Conservation (phyloP, 2,329 filamentous ascomycete species). For the Emergomyces africanus region DNA sequence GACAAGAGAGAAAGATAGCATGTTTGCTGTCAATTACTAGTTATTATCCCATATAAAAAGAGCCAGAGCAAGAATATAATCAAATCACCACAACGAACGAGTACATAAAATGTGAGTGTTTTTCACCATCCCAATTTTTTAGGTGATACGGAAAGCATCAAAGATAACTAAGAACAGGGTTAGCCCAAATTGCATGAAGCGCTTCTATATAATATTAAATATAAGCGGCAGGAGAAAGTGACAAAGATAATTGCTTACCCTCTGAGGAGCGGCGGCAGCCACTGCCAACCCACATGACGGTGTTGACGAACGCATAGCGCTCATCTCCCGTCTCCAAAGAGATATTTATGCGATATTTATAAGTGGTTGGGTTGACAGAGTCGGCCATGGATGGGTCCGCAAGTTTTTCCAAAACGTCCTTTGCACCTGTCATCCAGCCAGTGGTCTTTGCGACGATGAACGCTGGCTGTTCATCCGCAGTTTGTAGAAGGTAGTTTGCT, state of each 20-base stretch:
- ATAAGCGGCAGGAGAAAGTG: not conserved
- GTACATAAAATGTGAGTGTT: too few species aligned
- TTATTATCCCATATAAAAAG: not conserved
- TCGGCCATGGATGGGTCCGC: conserved; percentile 33
- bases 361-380: conserved; percentile 35
- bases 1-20: not conserved
- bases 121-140: conserved; percentile 3
- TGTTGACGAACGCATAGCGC: conserved; percentile 37
- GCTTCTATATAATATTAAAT: not conserved
- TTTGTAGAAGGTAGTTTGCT: conserved; percentile 37
- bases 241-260: conserved; percentile 20
- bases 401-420: conserved; percentile 37
- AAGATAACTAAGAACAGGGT: conserved; percentile 20
- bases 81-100: conserved; percentile 1
- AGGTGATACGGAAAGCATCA: conserved; percentile 27
- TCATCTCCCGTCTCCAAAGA: conserved; percentile 39
- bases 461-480: conserved; percentile 37
- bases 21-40: not conserved
- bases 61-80: not conserved
- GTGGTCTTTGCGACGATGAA: conserved; percentile 36
- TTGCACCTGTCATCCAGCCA: conserved; percentile 37
- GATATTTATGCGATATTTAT: conserved; percentile 37
- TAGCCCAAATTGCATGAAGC: not conserved
- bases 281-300: conserved; percentile 38
- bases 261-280: conserved; percentile 35